Evolutionary conservation across 1,139 yeast genomes (phyloP).

Genomic region (Diutina catenulata): DNA sequence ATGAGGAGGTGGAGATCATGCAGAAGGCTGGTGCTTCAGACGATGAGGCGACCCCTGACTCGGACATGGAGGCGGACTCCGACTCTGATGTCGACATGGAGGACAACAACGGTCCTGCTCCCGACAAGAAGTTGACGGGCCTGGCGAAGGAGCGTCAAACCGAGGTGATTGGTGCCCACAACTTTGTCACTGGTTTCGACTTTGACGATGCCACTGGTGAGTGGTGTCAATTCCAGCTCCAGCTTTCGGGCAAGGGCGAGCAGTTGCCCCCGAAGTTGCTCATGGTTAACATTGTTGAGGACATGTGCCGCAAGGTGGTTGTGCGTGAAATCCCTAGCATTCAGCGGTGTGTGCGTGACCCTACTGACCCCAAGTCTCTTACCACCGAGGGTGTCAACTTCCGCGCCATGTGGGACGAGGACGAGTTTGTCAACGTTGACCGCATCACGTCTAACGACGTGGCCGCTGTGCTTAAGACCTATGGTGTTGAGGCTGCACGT

Average conservation of each 20-base stretch:
- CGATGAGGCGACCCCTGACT: conserved; percentile 23
- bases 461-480: conserved; percentile 77
- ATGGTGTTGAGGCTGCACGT: conserved; percentile 98
- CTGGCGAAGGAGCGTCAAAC: conserved; percentile 76
- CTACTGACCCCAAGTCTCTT: conserved; percentile 54
- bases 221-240: conserved; percentile 88
- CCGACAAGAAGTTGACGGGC: conserved; percentile 26
- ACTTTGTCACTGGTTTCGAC: conserved; percentile 65
- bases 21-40: conserved; percentile 36
- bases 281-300: conserved; percentile 96
- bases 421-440: conserved; percentile 81
- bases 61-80: conserved; percentile 8
- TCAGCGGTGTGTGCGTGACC: conserved; percentile 88
- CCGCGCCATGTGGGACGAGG: conserved; percentile 97
- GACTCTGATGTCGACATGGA: conserved; percentile 6
- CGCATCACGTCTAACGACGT: conserved; percentile 87
- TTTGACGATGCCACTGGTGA: conserved; percentile 83
- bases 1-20: conserved; percentile 82
- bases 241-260: conserved; percentile 76
- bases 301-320: conserved; percentile 78
- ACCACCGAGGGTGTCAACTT: conserved; percentile 98
- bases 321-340: conserved; percentile 87
- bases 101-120: conserved; percentile 4
- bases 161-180: conserved; percentile 64
- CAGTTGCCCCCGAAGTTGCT: conserved; percentile 44